phyloP scores from a whole-genome alignment of 352 stramenopile species.

The Globisporangium yorkense region DNA sequence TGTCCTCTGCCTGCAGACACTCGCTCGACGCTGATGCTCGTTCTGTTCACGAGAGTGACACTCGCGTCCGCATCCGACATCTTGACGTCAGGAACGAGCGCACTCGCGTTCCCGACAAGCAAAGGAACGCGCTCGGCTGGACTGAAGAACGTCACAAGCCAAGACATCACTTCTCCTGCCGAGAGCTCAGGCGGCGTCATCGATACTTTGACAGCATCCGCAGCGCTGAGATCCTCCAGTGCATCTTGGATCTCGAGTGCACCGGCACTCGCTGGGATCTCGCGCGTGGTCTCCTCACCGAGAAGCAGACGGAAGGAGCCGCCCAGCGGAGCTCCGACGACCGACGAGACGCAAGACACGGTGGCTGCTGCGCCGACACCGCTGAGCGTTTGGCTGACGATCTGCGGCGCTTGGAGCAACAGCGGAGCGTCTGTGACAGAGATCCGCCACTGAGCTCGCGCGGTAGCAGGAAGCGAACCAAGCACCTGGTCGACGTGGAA shows the following conservation, averaged over 20 bases:
- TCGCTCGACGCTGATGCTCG: conserved; percentile 13
- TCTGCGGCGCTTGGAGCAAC: conserved; percentile 2
- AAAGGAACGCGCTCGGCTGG: conserved; percentile 21
- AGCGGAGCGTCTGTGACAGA: conserved; percentile 5
- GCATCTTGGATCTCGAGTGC: conserved; percentile 23
- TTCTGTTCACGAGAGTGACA: neutral
- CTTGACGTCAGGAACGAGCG: conserved; percentile 8
- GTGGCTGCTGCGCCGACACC: conserved; percentile 1
- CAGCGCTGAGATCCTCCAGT: conserved; percentile 21
- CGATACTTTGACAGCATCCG: conserved; percentile 21
- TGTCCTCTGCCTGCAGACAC: conserved; percentile 21
- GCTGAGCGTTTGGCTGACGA: conserved; percentile 3
- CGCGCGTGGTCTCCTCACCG: conserved; percentile 12
- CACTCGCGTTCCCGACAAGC: conserved; percentile 7
- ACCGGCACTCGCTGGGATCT: conserved; percentile 2
- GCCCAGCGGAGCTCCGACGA: conserved; percentile 6
- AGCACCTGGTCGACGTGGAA: conserved; percentile 19
- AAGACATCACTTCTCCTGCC: conserved; percentile 9
- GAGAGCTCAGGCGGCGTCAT: neutral
- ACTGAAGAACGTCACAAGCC: conserved; percentile 40
- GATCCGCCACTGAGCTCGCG: conserved; percentile 9
- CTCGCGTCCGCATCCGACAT: conserved; percentile 13
- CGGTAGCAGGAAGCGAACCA: neutral
- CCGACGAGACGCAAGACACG: neutral
- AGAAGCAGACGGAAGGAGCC: conserved; percentile 28